Percentiles rank a stretch among this genome's conserved stretches.
phyloP scores from a whole-genome alignment of 768 basidiomycete species.

The Boletus subparvulus region DNA sequence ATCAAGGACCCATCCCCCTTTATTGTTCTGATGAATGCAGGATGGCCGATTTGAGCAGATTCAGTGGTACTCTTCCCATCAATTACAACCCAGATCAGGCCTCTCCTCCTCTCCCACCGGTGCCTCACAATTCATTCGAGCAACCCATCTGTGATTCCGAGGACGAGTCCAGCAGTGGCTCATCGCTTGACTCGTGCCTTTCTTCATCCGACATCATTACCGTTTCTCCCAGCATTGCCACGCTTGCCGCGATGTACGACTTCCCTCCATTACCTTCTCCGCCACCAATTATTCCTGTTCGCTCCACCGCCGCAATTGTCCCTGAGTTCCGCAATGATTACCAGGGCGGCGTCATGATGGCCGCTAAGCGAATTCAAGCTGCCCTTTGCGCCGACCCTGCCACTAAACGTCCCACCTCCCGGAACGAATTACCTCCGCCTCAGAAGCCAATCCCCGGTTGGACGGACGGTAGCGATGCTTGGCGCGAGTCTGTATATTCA shows the following conservation, averaged over 20 bases:
- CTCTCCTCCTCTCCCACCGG: conserved; percentile 40
- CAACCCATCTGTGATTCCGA: conserved; percentile 31
- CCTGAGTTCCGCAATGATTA: conserved; percentile 42
- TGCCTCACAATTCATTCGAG: conserved; percentile 41
- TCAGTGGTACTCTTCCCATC: conserved; percentile 41
- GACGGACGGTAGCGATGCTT: conserved; percentile 65
- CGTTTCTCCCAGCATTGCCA: conserved; percentile 35
- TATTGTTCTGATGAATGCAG: conserved; percentile 84
- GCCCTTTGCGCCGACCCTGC: conserved; percentile 42
- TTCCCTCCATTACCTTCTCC: conserved; percentile 57
- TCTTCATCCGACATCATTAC: conserved; percentile 24
- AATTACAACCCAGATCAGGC: conserved; percentile 49
- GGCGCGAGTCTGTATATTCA: conserved; percentile 65
- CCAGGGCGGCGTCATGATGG: conserved; percentile 69
- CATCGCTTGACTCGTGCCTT: conserved; percentile 37
- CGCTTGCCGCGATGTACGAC: conserved; percentile 41
- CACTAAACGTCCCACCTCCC: conserved; percentile 36
- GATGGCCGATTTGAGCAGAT: conserved; percentile 52
- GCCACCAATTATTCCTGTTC: conserved; percentile 38
- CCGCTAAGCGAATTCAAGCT: conserved; percentile 53
- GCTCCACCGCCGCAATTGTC: conserved; percentile 23
- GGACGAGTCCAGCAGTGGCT: conserved; percentile 42
- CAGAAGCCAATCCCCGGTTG: conserved; percentile 58
- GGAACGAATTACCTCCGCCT: conserved; percentile 35
- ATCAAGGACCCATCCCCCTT: conserved; percentile 75